Evolutionary conservation across 78 protist genomes (phyloP).

Genomic region (Protostelium mycophagum): DNA sequence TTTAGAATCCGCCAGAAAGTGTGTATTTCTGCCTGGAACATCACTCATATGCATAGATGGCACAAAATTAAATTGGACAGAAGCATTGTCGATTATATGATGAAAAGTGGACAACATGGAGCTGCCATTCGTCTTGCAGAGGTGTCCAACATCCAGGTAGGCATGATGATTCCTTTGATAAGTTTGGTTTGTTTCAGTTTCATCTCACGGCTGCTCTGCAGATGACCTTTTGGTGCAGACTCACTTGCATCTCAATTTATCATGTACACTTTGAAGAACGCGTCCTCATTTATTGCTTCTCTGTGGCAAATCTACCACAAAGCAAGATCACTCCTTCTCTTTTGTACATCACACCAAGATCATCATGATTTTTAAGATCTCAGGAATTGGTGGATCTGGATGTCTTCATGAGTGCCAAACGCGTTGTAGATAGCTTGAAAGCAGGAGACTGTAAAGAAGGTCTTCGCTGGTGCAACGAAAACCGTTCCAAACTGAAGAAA

Average conservation of each 20-base stretch:
- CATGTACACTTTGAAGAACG: too few species aligned
- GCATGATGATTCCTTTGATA: background rate
- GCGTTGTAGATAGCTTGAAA: constrained; percentile 37
- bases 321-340: too few species aligned
- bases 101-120: constrained; percentile 45
- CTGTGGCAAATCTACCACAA: too few species aligned
- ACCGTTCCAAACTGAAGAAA: constrained; percentile 45
- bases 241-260: too few species aligned
- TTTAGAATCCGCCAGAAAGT: background rate
- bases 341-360: background rate
- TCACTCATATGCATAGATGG: background rate
- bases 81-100: constrained; percentile 43
- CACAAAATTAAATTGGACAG: constrained; percentile 34
- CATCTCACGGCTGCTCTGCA: too few species aligned
- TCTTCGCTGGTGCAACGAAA: constrained; percentile 69
- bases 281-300: too few species aligned
- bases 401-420: constrained; percentile 42
- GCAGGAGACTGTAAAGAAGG: constrained; percentile 58
- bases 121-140: constrained; percentile 37
- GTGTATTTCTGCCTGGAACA: background rate
- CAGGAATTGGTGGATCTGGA: constrained; percentile 61
- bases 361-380: background rate
- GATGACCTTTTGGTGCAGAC: too few species aligned
- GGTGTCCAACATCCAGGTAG: constrained; percentile 25
- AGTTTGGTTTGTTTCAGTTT: too few species aligned